These are phyloP conservation scores for Teunomyces kruisii DNA, from an alignment of 805 yeast species.

Conservation along the genomic window DNA sequence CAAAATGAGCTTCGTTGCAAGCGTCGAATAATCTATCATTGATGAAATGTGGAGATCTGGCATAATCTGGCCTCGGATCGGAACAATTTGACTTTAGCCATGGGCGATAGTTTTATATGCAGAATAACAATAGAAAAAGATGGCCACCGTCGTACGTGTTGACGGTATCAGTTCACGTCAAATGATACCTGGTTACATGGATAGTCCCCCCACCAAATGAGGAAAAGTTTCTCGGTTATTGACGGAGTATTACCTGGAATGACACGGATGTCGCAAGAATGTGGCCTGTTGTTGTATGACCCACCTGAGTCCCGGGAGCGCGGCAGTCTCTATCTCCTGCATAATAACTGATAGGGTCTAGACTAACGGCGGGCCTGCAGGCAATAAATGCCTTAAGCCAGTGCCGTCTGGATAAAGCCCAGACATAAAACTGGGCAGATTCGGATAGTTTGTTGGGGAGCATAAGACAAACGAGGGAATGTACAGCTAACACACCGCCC, in stretches of 20 bases:
- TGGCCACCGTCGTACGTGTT: not conserved
- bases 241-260: no score
- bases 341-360: not conserved
- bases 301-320: not conserved
- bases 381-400: not conserved
- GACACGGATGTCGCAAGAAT: not conserved
- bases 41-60: not conserved
- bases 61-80: no score
- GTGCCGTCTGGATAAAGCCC: not conserved
- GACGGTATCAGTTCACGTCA: not conserved
- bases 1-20: slow-evolving; percentile 11
- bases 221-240: no score
- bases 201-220: no score
- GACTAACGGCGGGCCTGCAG: slow-evolving; percentile 1
- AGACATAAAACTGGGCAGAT: not conserved
- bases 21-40: slow-evolving; percentile 7
- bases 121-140: not conserved
- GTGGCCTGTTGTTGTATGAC: not conserved
- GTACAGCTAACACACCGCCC: not conserved
- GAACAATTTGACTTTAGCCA: not conserved
- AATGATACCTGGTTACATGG: no score
- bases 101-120: not conserved
- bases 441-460: not conserved
- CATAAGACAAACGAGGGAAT: no score
- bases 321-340: not conserved